Conservation (phyloP, 75 land plant species). For the Picea glauca region DNA sequence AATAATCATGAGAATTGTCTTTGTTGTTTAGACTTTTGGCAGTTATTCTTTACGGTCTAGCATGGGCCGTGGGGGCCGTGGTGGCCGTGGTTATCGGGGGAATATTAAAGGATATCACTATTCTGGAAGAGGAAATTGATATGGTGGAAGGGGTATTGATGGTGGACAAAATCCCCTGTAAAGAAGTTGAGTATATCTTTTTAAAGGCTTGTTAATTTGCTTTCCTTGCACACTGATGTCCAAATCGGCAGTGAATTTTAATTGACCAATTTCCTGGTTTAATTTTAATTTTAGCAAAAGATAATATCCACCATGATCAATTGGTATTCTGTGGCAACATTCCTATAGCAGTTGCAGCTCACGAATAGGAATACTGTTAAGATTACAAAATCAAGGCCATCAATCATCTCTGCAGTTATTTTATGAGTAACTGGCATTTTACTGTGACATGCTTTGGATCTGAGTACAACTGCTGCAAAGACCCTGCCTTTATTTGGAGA, state of each 20-base stretch:
- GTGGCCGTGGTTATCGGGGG: conserved; percentile 24
- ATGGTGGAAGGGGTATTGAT: conserved; percentile 29
- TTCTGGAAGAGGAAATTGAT: conserved; percentile 29
- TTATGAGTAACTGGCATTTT: not conserved
- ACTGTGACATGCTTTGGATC: not conserved
- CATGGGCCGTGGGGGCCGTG: conserved; percentile 34
- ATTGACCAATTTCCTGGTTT: not conserved
- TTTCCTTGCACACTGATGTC: not conserved
- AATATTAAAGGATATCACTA: conserved; percentile 29
- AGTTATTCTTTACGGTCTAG: conserved; percentile 30
- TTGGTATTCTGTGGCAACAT: not conserved
- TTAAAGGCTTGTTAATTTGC: not conserved
- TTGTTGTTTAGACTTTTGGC: conserved; percentile 39
- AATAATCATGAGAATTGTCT: not conserved
- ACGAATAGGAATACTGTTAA: not conserved
- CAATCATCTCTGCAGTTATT: not conserved
- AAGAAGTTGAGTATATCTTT: not conserved
- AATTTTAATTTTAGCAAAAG: not conserved
- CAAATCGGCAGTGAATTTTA: not conserved
- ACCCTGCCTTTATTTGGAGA: not conserved
- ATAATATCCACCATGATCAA: not conserved
- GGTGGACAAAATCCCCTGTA: not conserved
- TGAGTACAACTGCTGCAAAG: not conserved
- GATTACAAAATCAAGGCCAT: not conserved
- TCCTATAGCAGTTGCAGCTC: not conserved